Evolutionary conservation across 495 filamentous ascomycete genomes (phyloP).

Genomic region (Chaetomium tenue): DNA sequence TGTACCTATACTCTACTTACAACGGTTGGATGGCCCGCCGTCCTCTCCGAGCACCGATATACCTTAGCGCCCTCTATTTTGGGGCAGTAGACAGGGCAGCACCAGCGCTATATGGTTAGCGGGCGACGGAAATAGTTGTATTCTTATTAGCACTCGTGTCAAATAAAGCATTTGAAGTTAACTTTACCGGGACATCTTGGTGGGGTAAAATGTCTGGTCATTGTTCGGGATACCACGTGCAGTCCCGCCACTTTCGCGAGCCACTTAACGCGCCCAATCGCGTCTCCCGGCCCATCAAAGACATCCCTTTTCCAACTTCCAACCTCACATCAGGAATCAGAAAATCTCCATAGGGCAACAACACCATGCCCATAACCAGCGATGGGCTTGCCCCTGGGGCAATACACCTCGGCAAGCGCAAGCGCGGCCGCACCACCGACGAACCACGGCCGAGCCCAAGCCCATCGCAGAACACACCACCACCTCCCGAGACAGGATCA

Average conservation of each 20-base stretch:
- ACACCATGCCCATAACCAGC: slow-evolving; percentile 1
- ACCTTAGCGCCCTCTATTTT: not conserved
- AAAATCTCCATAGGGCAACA: too few species aligned
- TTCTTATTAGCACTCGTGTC: not conserved
- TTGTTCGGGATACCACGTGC: slow-evolving; percentile 35
- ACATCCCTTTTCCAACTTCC: not conserved
- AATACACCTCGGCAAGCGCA: slow-evolving; percentile 16
- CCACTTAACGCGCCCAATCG: slow-evolving; percentile 17
- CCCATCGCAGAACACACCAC: not conserved
- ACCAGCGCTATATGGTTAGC: not conserved
- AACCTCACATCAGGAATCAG: too few species aligned
- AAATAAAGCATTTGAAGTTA: not conserved
- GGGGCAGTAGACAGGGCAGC: not conserved
- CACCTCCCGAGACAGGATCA: not conserved
- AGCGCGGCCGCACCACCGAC: slow-evolving; percentile 18
- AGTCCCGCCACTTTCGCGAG: slow-evolving; percentile 41
- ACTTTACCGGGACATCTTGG: not conserved
- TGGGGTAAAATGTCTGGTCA: not conserved
- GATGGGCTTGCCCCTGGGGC: not conserved
- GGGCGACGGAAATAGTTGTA: not conserved
- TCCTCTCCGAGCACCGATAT: not conserved
- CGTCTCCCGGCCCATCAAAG: slow-evolving; percentile 1
- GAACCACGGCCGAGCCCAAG: too few species aligned
- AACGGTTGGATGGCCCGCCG: not conserved
- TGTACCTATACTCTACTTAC: slow-evolving; percentile 12